A percentile compares a stretch with the other conserved stretches of the same genome.
phyloP scores from a whole-genome alignment of 2,329 filamentous ascomycete species.

The Claviceps cyperi region DNA sequence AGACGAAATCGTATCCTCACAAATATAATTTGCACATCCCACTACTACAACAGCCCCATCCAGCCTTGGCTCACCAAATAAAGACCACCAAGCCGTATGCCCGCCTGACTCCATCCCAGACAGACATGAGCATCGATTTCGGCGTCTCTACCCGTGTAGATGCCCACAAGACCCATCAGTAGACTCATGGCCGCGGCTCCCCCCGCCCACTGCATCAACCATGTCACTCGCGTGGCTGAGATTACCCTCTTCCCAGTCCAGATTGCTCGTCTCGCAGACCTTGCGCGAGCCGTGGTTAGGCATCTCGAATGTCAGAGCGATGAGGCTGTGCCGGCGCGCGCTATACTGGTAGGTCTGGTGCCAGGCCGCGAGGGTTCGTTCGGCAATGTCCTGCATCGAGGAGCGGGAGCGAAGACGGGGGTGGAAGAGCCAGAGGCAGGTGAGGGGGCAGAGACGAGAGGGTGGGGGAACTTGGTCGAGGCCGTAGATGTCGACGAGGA shows the following conservation, averaged over 20 bases:
- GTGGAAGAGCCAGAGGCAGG: slow-evolving; percentile 86
- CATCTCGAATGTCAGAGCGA: slow-evolving; percentile 81
- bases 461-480: slow-evolving; percentile 53
- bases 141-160: slow-evolving; percentile 43
- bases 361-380: slow-evolving; percentile 55
- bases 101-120: slow-evolving; percentile 71
- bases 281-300: slow-evolving; percentile 74
- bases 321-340: slow-evolving; percentile 38
- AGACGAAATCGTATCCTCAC: slow-evolving; percentile 26
- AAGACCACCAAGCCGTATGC: slow-evolving; percentile 71
- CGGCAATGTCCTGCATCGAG: slow-evolving; percentile 62
- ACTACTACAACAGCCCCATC: slow-evolving; percentile 68
- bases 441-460: slow-evolving; percentile 36
- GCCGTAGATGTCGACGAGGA: slow-evolving; percentile 69
- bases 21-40: slow-evolving; percentile 77
- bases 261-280: slow-evolving; percentile 54
- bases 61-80: slow-evolving; percentile 66
- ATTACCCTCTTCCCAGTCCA: slow-evolving; percentile 69
- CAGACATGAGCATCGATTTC: slow-evolving; percentile 54
- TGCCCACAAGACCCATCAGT: slow-evolving; percentile 64
- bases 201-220: slow-evolving; percentile 63
- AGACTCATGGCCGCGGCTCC: slow-evolving; percentile 62
- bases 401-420: slow-evolving; percentile 56
- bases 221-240: slow-evolving; percentile 78
- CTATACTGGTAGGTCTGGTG: slow-evolving; percentile 25